phyloP scores from a whole-genome alignment of 768 basidiomycete species.

The Rhodotorula diobovata region DNA sequence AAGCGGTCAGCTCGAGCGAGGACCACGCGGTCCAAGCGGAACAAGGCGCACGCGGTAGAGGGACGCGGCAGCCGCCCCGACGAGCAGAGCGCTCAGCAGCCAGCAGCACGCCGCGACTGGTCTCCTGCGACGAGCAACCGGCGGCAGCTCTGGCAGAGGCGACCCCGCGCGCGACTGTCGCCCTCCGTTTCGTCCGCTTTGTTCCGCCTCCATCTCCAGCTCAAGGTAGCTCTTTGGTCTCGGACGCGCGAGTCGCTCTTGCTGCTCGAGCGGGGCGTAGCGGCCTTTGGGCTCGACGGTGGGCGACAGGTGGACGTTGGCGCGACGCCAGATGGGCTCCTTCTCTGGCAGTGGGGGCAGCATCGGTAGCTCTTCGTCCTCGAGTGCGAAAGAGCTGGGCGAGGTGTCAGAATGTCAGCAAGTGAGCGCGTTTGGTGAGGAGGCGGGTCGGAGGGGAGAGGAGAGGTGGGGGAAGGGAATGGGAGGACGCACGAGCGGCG shows the following conservation, averaged over 20 bases:
- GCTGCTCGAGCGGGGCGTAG: neutral
- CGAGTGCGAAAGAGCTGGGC: neutral
- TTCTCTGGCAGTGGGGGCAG: neutral
- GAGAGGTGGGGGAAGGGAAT: too few relatives aligned
- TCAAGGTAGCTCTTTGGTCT: neutral
- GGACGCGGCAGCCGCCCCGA: neutral
- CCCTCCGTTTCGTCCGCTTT: too few relatives aligned
- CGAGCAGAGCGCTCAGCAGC: neutral
- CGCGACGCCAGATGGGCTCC: neutral
- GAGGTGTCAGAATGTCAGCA: too few relatives aligned
- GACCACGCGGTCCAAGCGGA: too few relatives aligned
- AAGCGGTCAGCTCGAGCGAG: neutral
- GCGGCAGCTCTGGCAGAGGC: too few relatives aligned
- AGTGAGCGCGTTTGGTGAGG: neutral
- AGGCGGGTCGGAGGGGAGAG: neutral
- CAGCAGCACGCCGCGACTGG: neutral
- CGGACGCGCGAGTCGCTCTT: neutral
- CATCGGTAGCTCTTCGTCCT: neutral
- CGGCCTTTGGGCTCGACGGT: too few relatives aligned
- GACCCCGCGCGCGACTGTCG: too few relatives aligned
- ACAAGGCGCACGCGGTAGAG: neutral
- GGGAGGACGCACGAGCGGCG: neutral
- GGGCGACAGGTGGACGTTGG: neutral
- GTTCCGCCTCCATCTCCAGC: neutral
- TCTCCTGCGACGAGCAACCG: neutral